Conservation (phyloP, 139 green algal genomes). For the Chlorella sorokiniana region DNA sequence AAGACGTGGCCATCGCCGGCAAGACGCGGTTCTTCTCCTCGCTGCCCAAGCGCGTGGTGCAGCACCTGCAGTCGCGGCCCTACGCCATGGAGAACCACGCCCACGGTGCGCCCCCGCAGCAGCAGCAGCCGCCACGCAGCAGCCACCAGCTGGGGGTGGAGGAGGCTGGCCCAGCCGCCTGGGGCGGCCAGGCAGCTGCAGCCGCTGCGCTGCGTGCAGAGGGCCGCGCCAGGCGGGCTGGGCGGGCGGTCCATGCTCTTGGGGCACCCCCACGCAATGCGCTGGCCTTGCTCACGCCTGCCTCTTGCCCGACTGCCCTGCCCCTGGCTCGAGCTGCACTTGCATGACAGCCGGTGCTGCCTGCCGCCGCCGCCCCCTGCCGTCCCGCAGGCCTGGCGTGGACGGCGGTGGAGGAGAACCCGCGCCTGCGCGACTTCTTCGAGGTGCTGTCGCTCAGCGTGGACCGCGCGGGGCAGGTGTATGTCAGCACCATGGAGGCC, state of each 20-base stretch:
- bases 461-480: slow-evolving; percentile 60
- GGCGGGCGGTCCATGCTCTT: too few species aligned
- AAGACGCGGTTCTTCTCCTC: slow-evolving; percentile 26
- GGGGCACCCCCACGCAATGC: too few species aligned
- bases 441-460: slow-evolving; percentile 69
- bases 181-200: too few species aligned
- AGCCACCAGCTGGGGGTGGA: too few species aligned
- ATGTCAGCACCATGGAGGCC: slow-evolving; percentile 80
- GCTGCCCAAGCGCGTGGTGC: slow-evolving; percentile 64
- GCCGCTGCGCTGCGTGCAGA: too few species aligned
- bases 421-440: slow-evolving; percentile 64
- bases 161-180: too few species aligned
- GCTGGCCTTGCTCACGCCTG: too few species aligned
- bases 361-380: not conserved
- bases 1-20: not conserved
- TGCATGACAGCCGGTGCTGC: too few species aligned
- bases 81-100: slow-evolving; percentile 87
- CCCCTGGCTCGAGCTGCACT: too few species aligned
- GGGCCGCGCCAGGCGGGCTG: too few species aligned
- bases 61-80: slow-evolving; percentile 65
- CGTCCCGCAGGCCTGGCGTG: slow-evolving; percentile 62
- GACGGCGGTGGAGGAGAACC: slow-evolving; percentile 62
- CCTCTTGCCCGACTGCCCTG: too few species aligned
- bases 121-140: too few species aligned
- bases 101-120: slow-evolving; percentile 54